These are phyloP conservation scores for Plasmopara viticola DNA, from an alignment of 352 stramenopile genomes.

Conservation along the genomic window DNA sequence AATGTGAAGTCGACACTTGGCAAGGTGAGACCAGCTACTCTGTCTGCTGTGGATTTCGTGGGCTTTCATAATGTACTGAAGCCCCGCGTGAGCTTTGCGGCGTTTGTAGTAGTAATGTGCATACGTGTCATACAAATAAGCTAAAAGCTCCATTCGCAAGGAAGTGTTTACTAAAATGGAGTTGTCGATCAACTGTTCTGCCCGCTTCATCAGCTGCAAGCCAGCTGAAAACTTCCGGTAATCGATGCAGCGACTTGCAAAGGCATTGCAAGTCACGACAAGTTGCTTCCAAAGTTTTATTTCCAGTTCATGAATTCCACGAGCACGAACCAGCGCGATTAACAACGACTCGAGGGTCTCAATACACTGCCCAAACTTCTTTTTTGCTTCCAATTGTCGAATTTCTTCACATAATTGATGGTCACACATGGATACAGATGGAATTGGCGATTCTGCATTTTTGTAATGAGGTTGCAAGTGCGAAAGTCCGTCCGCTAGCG, in stretches of 20 bases:
- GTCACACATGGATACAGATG: constrained; percentile 32
- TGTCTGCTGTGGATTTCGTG: constrained; percentile 75
- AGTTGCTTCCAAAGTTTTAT: constrained; percentile 87
- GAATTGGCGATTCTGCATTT: not conserved
- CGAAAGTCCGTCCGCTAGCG: constrained; percentile 49
- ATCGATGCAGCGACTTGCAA: constrained; percentile 80
- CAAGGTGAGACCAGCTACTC: constrained; percentile 76
- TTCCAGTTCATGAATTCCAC: constrained; percentile 46
- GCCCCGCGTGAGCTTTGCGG: constrained; percentile 69
- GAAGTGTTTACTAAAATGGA: constrained; percentile 49
- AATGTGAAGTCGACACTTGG: constrained; percentile 87
- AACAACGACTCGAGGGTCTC: constrained; percentile 71
- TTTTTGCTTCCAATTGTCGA: constrained; percentile 68
- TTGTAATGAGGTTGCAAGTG: constrained; percentile 8
- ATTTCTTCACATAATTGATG: constrained; percentile 75
- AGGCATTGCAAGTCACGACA: constrained; percentile 86
- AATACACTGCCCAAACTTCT: constrained; percentile 76
- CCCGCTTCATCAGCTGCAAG: constrained; percentile 82
- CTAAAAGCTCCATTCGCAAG: constrained; percentile 64
- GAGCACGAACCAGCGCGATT: constrained; percentile 54
- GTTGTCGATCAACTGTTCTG: constrained; percentile 67
- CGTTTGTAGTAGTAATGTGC: constrained; percentile 88
- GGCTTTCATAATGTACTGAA: constrained; percentile 82
- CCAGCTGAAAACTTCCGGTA: constrained; percentile 69
- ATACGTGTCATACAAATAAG: constrained; percentile 83